phyloP scores from a whole-genome alignment of 2,329 filamentous ascomycete genomes.

The Eutypella sp. region DNA sequence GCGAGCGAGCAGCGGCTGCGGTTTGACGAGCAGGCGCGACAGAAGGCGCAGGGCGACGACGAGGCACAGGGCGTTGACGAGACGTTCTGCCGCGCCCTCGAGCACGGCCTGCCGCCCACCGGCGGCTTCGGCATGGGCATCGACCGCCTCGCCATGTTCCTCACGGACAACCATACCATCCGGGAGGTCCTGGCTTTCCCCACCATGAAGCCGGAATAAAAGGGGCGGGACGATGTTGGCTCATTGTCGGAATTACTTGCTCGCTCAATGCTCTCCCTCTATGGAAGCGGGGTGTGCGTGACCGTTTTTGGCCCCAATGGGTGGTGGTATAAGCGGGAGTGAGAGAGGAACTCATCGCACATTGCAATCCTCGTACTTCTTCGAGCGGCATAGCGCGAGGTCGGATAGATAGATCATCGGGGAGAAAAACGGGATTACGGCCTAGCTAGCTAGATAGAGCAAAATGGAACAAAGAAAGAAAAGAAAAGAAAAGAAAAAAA shows the following conservation, averaged over 20 bases:
- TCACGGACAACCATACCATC: slow-evolving; percentile 76
- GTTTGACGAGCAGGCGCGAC: slow-evolving; percentile 90
- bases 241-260: too few species aligned
- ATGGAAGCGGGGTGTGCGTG: too few species aligned
- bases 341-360: too few species aligned
- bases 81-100: slow-evolving; percentile 85
- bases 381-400: too few species aligned
- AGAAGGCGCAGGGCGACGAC: slow-evolving; percentile 95
- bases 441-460: background rate
- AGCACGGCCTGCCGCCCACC: slow-evolving; percentile 88
- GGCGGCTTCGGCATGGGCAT: slow-evolving; percentile 90
- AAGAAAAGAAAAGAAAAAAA: background rate
- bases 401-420: background rate
- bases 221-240: background rate
- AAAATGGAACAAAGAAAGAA: background rate
- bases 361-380: too few species aligned
- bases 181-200: background rate
- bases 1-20: slow-evolving; percentile 89
- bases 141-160: slow-evolving; percentile 85
- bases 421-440: background rate
- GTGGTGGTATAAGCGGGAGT: too few species aligned
- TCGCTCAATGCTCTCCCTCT: too few species aligned
- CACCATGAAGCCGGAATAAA: background rate
- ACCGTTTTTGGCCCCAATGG: too few species aligned
- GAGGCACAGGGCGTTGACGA: slow-evolving; percentile 96